Conservation (phyloP, 495 filamentous ascomycete genomes). For the Rostrohypoxylon terebratum region DNA sequence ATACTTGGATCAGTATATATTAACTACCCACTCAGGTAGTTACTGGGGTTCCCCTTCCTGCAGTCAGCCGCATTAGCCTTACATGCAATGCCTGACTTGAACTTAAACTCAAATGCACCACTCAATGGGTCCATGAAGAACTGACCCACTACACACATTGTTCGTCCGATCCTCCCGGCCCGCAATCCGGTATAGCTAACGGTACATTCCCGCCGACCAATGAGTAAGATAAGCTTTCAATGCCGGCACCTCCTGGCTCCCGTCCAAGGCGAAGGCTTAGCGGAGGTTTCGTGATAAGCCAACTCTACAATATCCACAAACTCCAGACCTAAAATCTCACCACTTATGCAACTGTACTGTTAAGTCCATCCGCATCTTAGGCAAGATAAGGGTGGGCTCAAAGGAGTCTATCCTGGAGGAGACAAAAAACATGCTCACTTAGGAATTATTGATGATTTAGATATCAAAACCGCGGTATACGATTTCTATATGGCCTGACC, state of each 20-base stretch:
- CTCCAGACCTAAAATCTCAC: slow-evolving; percentile 5
- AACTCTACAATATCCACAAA: neutral
- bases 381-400: neutral
- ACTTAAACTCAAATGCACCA: no score
- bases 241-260: neutral
- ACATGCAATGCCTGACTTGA: neutral
- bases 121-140: neutral
- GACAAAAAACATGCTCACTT: neutral
- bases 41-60: neutral
- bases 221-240: neutral
- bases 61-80: neutral
- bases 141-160: neutral
- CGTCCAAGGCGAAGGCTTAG: neutral
- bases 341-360: no score
- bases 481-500: neutral
- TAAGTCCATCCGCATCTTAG: neutral
- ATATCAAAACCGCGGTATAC: neutral
- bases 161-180: neutral
- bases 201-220: neutral
- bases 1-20: neutral
- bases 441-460: neutral
- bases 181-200: neutral
- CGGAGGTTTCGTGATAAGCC: neutral
- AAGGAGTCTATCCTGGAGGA: neutral
- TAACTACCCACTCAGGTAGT: neutral